Evolutionary conservation across 83 land plant genomes (phyloP).

Genomic region (Thuja plicata): DNA sequence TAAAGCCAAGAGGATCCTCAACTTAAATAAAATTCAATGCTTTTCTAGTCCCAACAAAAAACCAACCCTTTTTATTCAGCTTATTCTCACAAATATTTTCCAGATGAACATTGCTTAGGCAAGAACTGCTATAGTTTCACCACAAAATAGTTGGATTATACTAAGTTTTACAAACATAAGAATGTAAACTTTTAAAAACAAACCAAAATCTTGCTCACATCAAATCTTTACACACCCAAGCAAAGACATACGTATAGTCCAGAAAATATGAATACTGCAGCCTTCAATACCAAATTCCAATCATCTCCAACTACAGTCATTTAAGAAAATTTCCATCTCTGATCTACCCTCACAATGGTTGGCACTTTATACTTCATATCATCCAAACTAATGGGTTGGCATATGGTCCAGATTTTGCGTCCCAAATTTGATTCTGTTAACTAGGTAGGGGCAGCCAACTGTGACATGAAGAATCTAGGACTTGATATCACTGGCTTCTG

Average conservation of each 20-base stretch:
- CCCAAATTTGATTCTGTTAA: background rate
- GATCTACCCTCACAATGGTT: no score
- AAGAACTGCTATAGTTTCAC: background rate
- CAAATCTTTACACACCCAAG: no score
- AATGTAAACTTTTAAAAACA: background rate
- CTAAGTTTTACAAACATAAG: background rate
- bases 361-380: no score
- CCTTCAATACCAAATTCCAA: no score
- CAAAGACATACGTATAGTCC: no score
- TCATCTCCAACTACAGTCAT: background rate
- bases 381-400: background rate
- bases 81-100: background rate
- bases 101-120: background rate
- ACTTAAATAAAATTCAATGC: background rate
- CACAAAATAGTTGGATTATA: background rate
- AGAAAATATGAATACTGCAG: no score
- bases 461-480: background rate
- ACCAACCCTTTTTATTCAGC: background rate
- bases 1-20: background rate
- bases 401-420: background rate
- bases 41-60: background rate
- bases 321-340: no score
- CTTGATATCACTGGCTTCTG: background rate
- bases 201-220: no score
- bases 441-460: background rate